Percentiles rank a stretch among this genome's conserved stretches.
phyloP scores from a whole-genome alignment of 2,329 filamentous ascomycete species.

The Triangularia verruculosa region DNA sequence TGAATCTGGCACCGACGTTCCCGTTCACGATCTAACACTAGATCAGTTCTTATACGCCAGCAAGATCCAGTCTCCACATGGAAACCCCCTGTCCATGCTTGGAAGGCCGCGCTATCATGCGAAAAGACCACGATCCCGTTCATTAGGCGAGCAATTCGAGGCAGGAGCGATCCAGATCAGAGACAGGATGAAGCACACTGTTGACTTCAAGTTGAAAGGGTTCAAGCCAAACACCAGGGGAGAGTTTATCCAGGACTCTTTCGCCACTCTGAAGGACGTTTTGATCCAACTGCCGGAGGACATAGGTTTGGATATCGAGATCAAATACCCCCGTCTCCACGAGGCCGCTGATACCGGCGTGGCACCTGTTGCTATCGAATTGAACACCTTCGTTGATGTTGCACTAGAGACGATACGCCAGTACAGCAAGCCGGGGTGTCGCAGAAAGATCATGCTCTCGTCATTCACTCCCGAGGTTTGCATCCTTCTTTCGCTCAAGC shows the following conservation, averaged over 20 bases:
- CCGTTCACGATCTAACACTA: slow-evolving; percentile 38
- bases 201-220: slow-evolving; percentile 39
- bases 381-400: slow-evolving; percentile 40
- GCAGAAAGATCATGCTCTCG: slow-evolving; percentile 35
- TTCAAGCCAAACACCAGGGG: slow-evolving; percentile 40
- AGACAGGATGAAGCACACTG: slow-evolving; percentile 38
- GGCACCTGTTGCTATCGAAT: slow-evolving; percentile 35
- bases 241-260: slow-evolving; percentile 37
- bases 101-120: not conserved
- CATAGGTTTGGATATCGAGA: slow-evolving; percentile 41
- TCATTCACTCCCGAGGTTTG: slow-evolving; percentile 38
- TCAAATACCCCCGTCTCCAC: slow-evolving; percentile 41
- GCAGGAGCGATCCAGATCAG: slow-evolving; percentile 24
- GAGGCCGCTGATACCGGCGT: slow-evolving; percentile 36
- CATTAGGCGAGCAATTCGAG: slow-evolving; percentile 25
- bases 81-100: slow-evolving; percentile 6
- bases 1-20: slow-evolving; percentile 40
- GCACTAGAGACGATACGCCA: slow-evolving; percentile 33
- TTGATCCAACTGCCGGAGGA: slow-evolving; percentile 34
- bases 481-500: slow-evolving; percentile 34
- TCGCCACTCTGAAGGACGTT: slow-evolving; percentile 39
- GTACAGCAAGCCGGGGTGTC: slow-evolving; percentile 17
- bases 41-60: slow-evolving; percentile 38
- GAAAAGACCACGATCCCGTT: slow-evolving; percentile 25
- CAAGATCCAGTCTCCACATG: slow-evolving; percentile 25